Base-by-base conservation (phyloP, 1,284 basidiomycete genomes). In the Sporisorium graminicola region DNA sequence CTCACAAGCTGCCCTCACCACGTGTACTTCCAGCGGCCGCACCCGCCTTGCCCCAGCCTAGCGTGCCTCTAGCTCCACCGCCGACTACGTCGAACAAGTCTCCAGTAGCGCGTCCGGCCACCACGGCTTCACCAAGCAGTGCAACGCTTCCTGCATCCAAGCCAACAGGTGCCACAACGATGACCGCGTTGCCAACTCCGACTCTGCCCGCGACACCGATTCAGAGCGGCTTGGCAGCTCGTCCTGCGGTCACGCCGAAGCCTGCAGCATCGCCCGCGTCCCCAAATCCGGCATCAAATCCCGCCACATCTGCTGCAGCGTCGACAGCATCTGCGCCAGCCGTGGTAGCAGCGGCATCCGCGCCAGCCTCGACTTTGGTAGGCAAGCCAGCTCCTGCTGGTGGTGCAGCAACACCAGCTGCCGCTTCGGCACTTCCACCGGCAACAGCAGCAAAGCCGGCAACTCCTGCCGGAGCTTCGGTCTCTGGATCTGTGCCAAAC, bases 141-240 rank as follows among this genome's bases (percentile, higher is more conserved):
- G 31, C 31, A 1, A 13, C 54, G 44, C 46, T 51, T 10, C 29
- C 60, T 24, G 40, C 42, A 3, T 9, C 56, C 24, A 71, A 52
- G 29, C 37, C 71, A 12, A 24, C 54, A 1, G 18, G 43, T 20
- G 37, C 50, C 22, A 16, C 46, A 7, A 40, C 64, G 24, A 12
- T 58, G 46, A n/a, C 58, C n/a, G 29, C 56, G 13, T 20, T 67
- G 58, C 65, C 70, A 1, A 67, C 64, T 1, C 70, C 65, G 12
- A 73, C 64, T 14, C 33, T 73, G 52, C 64, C 70, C 2, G 65
- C 70, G 22, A 61, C 61, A 3, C 65, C 70, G 13, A 47, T 67
- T 27, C 51, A 65, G 26, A 59, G 52, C 50, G 42, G 58, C 6
- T 35, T 65, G 2, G 56, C 46, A 14, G 40, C 44, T 24, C 60